Conservation (phyloP, 352 stramenopile species). For the Pythium myriotylum region DNA sequence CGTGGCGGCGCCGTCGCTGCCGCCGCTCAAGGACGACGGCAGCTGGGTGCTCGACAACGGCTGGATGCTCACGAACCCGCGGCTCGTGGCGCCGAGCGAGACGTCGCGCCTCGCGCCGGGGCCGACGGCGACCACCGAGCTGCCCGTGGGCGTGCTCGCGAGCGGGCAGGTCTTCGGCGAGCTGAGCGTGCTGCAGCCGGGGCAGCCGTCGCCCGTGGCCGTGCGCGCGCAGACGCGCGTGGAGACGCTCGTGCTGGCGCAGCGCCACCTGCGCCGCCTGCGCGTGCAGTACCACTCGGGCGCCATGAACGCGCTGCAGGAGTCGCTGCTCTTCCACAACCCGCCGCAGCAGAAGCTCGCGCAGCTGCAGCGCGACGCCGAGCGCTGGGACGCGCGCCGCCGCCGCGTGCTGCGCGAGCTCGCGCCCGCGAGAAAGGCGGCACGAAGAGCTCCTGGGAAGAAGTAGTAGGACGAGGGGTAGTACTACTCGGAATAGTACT, state of each 20-base stretch:
- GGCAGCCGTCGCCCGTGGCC: conserved; percentile 61
- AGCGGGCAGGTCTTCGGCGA: conserved; percentile 77
- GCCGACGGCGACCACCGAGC: conserved; percentile 37
- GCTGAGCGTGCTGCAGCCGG: conserved; percentile 67
- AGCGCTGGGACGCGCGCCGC: conserved; percentile 56
- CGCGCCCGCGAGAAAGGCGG: no score
- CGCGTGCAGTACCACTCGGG: conserved; percentile 72
- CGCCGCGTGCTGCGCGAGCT: conserved; percentile 51
- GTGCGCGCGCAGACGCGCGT: conserved; percentile 67
- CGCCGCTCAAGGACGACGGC: conserved; percentile 37
- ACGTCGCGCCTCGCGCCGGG: conserved; percentile 16
- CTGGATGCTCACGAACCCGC: conserved; percentile 81
- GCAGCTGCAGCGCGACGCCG: conserved; percentile 56
- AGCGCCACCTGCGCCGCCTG: conserved; percentile 53
- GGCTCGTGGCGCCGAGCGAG: conserved; percentile 50
- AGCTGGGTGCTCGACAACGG: conserved; percentile 81
- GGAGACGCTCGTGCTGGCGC: conserved; percentile 60
- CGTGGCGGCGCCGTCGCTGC: conserved; percentile 23
- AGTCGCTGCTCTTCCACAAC: conserved; percentile 81
- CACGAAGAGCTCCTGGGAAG: no score
- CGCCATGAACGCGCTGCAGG: conserved; percentile 78
- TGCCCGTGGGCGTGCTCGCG: conserved; percentile 61
- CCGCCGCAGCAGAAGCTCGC: conserved; percentile 74
- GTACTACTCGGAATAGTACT: no score
- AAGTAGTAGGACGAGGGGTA: no score